phyloP scores from a whole-genome alignment of 371 early-diverging fungal species.

The Rhizopus delemar region DNA sequence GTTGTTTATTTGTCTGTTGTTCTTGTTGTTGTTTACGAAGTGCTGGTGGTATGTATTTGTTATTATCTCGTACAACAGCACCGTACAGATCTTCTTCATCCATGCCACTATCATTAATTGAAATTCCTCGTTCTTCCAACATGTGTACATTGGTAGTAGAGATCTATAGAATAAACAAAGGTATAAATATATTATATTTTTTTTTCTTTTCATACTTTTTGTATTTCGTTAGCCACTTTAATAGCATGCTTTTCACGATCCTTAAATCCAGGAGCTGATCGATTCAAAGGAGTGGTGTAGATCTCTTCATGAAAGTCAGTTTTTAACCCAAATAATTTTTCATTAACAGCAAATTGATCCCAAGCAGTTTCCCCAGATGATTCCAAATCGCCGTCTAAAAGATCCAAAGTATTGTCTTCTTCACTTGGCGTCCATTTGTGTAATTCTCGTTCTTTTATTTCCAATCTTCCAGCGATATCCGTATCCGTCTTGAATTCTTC shows the following conservation, averaged over 20 bases:
- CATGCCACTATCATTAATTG: constrained; percentile 64
- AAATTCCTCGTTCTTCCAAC: constrained; percentile 90
- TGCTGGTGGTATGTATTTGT: constrained; percentile 81
- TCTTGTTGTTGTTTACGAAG: constrained; percentile 56
- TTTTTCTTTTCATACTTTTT: constrained; percentile 37
- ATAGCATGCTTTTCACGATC: constrained; percentile 86
- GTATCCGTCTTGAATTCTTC: constrained; percentile 87
- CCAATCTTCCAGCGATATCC: constrained; percentile 76
- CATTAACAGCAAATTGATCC: constrained; percentile 99
- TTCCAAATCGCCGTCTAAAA: constrained; percentile 43
- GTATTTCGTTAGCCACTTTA: constrained; percentile 92
- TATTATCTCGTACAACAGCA: constrained; percentile 68
- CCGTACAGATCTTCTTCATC: constrained; percentile 91
- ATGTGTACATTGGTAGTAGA: constrained; percentile 83
- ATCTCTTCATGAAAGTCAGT: constrained; percentile 95
- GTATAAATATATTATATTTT: too few species aligned
- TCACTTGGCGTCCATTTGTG: constrained; percentile 80
- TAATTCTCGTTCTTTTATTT: constrained; percentile 78
- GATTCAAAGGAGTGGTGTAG: constrained; percentile 94
- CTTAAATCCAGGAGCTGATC: constrained; percentile 82
- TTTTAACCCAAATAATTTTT: constrained; percentile 91
- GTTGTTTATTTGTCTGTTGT: constrained; percentile 1
- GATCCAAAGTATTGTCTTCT: constrained; percentile 32
- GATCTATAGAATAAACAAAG: constrained; percentile 29
- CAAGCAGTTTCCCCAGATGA: constrained; percentile 57